These are phyloP conservation scores for Chytridiales sp. DNA, from an alignment of 371 early-diverging fungal genomes.

Conservation along the genomic window DNA sequence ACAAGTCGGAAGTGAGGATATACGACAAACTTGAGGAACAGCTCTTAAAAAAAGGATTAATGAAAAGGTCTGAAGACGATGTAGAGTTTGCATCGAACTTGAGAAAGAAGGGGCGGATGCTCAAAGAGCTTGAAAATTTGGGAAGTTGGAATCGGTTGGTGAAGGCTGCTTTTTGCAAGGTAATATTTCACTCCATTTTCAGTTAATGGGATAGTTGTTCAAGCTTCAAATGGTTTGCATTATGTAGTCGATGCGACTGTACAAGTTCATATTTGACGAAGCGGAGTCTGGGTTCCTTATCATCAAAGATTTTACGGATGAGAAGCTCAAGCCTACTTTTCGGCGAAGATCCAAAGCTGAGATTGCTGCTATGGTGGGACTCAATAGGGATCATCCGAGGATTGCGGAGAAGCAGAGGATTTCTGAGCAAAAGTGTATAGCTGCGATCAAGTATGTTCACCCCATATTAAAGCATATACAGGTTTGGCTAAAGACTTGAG, in stretches of 20 bases:
- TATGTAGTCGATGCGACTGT: slow-evolving; percentile 13
- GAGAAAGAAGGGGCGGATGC: not conserved
- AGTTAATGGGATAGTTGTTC: not conserved
- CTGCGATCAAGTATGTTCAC: slow-evolving; percentile 6
- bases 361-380: slow-evolving; percentile 5
- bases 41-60: not conserved
- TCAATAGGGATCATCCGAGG: not conserved
- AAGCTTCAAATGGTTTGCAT: not conserved
- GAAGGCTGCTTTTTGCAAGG: slow-evolving; percentile 30
- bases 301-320: slow-evolving; percentile 3
- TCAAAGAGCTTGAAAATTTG: slow-evolving; percentile 9
- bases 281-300: slow-evolving; percentile 16
- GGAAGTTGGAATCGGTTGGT: slow-evolving; percentile 19
- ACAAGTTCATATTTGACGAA: slow-evolving; percentile 19
- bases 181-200: not conserved
- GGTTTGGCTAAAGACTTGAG: not conserved
- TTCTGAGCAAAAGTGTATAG: slow-evolving; percentile 7
- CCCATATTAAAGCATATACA: not conserved
- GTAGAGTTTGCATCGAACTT: not conserved
- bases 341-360: slow-evolving; percentile 14
- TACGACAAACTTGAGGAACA: slow-evolving; percentile 9
- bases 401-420: not conserved
- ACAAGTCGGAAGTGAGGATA: not conserved
- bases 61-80: not conserved
- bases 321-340: not conserved